A percentile compares a stretch with the other conserved stretches of the same genome.
Conservation (phyloP, 208 protist species). For the Balamuthia mandrillaris region DNA sequence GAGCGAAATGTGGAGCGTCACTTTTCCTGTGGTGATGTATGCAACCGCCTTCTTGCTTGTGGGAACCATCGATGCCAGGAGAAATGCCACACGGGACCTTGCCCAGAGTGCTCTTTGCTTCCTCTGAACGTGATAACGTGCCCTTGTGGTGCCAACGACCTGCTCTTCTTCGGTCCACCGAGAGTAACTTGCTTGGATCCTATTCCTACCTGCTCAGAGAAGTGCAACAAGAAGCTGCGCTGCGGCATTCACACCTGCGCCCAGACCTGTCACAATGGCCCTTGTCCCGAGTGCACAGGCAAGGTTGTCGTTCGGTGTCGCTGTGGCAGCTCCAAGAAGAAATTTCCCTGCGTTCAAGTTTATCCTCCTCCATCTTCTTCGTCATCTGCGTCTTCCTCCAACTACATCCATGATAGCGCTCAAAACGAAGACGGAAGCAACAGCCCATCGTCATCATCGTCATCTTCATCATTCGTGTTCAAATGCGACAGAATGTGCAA, state of each 20-base stretch:
- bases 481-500: conserved; percentile 43
- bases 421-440: neutral
- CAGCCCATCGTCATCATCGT: too few relatives aligned
- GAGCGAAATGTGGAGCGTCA: neutral
- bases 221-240: conserved; percentile 53
- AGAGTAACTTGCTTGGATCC: conserved; percentile 52
- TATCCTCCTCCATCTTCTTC: neutral
- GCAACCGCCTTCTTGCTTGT: conserved; percentile 46
- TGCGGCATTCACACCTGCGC: conserved; percentile 49
- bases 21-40: conserved; percentile 67
- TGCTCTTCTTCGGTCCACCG: neutral
- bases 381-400: neutral
- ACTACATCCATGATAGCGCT: neutral
- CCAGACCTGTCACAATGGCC: conserved; percentile 11
- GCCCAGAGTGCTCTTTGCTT: conserved; percentile 46
- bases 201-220: conserved; percentile 49
- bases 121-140: conserved; percentile 36
- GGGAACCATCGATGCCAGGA: conserved; percentile 54
- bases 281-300: conserved; percentile 33
- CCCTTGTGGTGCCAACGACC: conserved; percentile 41
- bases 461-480: too few relatives aligned
- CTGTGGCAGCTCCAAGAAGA: conserved; percentile 10
- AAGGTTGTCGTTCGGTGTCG: conserved; percentile 16
- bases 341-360: neutral
- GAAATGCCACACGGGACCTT: conserved; percentile 62